Evolutionary conservation across 2,329 filamentous ascomycete genomes (phyloP), one percentile per base, ranked within the genome.

Genomic region (Pezicula neosporulosa): DNA sequence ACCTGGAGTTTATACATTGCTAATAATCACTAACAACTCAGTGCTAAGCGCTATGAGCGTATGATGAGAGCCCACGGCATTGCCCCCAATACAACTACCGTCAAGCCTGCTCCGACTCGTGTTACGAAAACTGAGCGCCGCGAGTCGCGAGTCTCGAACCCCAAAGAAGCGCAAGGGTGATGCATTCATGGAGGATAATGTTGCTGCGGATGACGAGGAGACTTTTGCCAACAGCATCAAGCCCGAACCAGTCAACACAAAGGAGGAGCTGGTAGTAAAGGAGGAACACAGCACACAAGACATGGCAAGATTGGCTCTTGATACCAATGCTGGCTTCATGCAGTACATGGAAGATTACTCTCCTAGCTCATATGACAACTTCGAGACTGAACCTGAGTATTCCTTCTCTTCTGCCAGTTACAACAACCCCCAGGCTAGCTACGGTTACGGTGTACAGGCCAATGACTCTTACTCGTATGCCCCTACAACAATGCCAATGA

Each of bases 11-110:
- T 21, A 30, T 51, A 27, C 52, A 44, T 18, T 45, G 28, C 6
- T 6, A 28, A 28, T n/a, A 37, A 39, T 21, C 30, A 15, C 24
- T 47, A 41, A 44, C 33, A 49, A 30, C 13, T 54, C 61, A 88
- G 85, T 1, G 79, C 83, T 56, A 88, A 88, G 68, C 74, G 85
- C 59, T 88, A 85, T 61, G 82, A 86, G 66, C 79, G 85, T 30
- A 75, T 89, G 63, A 73, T 86, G 69, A 84, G 85, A 64, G 69
- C 77, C 8, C 72, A 84, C 56, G 75, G 74, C 24, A 78, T 85
- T 49, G 47, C 58, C 9, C 47, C 62, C 46, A 63, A 60, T 45
- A 60, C 57, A 43, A 60, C 56, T 30, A 51, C 51, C 10, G 53
- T 58, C 47, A 65, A 65, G 38, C 50, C 60, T 18, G 48, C 58